These are phyloP conservation scores for Talaromyces funiculosus DNA, from an alignment of 2,329 filamentous ascomycete species.

Conservation along the genomic window DNA sequence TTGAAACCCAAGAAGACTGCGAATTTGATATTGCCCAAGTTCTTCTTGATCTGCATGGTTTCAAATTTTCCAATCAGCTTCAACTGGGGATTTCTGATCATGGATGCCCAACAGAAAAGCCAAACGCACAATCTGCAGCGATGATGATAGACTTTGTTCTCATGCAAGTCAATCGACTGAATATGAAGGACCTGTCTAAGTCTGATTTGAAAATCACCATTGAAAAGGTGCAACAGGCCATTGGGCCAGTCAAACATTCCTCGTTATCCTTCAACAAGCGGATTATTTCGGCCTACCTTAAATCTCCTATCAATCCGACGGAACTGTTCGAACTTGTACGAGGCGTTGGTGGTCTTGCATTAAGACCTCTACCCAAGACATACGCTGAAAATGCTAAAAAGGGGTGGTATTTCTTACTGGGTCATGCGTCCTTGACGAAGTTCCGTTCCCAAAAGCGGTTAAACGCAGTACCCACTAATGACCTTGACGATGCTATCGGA, in stretches of 20 bases:
- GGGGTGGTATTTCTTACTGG: conserved; percentile 88
- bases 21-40: conserved; percentile 84
- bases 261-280: conserved; percentile 83
- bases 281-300: conserved; percentile 74
- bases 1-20: conserved; percentile 71
- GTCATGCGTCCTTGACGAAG: conserved; percentile 80
- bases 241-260: conserved; percentile 69
- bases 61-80: conserved; percentile 66
- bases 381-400: conserved; percentile 65
- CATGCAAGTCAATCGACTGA: conserved; percentile 71
- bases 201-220: conserved; percentile 86
- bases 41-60: conserved; percentile 73
- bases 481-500: conserved; percentile 72
- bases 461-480: conserved; percentile 72
- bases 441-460: conserved; percentile 75
- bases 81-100: conserved; percentile 70
- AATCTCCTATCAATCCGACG: conserved; percentile 75
- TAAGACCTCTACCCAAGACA: conserved; percentile 64
- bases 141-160: conserved; percentile 80
- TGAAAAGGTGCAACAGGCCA: conserved; percentile 84
- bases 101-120: conserved; percentile 66
- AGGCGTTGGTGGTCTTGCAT: conserved; percentile 69
- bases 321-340: conserved; percentile 74
- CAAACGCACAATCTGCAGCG: conserved; percentile 75
- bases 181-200: conserved; percentile 85